These are phyloP conservation scores for Petunia axillaris DNA, from an alignment of 257 asterid genomes.

Conservation along the genomic window DNA sequence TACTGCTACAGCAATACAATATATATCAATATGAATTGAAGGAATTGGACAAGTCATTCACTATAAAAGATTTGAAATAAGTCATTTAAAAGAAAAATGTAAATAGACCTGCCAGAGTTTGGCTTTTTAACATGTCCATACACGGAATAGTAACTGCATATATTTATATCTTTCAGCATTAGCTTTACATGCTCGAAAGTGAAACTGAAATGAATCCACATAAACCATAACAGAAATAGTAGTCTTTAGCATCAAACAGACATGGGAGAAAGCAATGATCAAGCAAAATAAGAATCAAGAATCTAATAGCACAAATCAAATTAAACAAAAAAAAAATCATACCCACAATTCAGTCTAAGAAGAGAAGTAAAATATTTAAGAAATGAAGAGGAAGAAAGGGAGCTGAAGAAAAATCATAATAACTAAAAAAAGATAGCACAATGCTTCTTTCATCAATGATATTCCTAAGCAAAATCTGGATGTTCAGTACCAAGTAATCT, in stretches of 20 bases:
- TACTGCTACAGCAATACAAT: neutral
- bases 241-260: neutral
- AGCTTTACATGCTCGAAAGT: neutral
- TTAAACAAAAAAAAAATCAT: neutral
- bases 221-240: neutral
- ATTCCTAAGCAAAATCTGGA: too few relatives aligned
- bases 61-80: too few relatives aligned
- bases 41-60: neutral
- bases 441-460: too few relatives aligned
- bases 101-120: constrained; percentile 61
- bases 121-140: constrained; percentile 63
- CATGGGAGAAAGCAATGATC: neutral
- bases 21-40: neutral
- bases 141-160: constrained; percentile 47
- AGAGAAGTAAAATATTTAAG: too few relatives aligned
- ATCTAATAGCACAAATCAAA: neutral
- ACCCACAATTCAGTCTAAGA: constrained; percentile 5
- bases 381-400: too few relatives aligned
- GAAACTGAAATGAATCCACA: neutral
- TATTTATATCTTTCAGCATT: neutral
- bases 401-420: too few relatives aligned
- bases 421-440: too few relatives aligned
- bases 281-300: neutral
- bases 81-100: neutral
- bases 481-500: too few relatives aligned